A percentile compares a stretch with the other conserved stretches of the same genome.
phyloP scores from a whole-genome alignment of 164 flowering plant species.

The Macadamia tetraphylla region DNA sequence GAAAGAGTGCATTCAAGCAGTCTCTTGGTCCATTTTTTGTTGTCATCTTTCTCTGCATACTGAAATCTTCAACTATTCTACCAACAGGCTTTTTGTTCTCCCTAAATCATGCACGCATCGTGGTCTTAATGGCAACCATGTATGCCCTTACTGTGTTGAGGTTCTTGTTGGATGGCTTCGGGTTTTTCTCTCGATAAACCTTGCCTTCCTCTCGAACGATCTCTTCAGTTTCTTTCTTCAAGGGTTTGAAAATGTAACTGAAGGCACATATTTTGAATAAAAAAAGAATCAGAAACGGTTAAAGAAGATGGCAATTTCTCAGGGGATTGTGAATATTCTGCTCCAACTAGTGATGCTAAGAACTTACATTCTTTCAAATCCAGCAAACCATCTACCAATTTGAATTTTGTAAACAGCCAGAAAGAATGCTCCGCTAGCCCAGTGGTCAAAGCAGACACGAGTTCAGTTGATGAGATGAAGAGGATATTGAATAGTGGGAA shows the following conservation, averaged over 20 bases:
- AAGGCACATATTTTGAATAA: conserved; percentile 48
- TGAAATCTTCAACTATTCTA: background rate
- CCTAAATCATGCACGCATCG: conserved; percentile 79
- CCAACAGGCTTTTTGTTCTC: conserved; percentile 87
- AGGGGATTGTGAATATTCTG: conserved; percentile 50
- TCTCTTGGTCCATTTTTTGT: background rate
- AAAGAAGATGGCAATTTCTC: conserved; percentile 60
- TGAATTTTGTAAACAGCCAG: conserved; percentile 33
- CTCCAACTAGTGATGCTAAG: conserved; percentile 53
- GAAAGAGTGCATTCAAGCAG: background rate
- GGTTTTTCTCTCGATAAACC: conserved; percentile 70
- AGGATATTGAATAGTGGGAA: conserved; percentile 61
- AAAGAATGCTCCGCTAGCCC: conserved; percentile 34
- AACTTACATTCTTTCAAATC: conserved; percentile 54
- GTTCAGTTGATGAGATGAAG: conserved; percentile 78
- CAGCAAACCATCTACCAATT: conserved; percentile 37
- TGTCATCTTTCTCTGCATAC: background rate
- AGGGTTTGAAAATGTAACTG: conserved; percentile 66
- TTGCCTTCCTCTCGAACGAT: conserved; percentile 83
- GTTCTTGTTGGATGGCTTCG: conserved; percentile 87
- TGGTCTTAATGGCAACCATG: conserved; percentile 69
- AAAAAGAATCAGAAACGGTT: conserved; percentile 46
- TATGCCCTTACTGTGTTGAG: conserved; percentile 77
- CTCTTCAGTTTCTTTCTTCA: conserved; percentile 61
- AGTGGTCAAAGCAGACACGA: conserved; percentile 46